Percentiles rank a stretch among this genome's conserved stretches.
phyloP scores from a whole-genome alignment of 306 rosid genomes.

The Pachyrhizus erosus region DNA sequence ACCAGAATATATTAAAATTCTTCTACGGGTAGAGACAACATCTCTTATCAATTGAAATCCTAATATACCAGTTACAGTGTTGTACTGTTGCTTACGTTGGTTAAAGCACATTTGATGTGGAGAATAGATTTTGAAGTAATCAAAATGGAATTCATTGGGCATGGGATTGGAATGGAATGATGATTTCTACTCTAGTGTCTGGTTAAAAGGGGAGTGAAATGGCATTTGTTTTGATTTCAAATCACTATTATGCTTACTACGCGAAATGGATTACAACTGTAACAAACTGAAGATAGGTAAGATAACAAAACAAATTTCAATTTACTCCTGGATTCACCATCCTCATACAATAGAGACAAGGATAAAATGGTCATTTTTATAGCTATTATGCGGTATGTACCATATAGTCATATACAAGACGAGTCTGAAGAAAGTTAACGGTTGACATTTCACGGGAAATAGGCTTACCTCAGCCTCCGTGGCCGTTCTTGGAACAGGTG shows the following conservation, averaged over 20 bases:
- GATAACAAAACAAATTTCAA: background rate
- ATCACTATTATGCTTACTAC: background rate
- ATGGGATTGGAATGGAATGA: background rate
- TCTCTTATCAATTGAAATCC: conserved; percentile 32
- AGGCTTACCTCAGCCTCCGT: conserved; percentile 70
- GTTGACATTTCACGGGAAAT: conserved; percentile 10
- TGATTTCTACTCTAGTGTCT: conserved; percentile 1
- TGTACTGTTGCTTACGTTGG: background rate
- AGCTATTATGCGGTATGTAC: background rate
- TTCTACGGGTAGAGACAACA: conserved; percentile 3
- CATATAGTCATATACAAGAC: background rate
- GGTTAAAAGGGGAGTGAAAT: background rate
- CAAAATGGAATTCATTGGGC: background rate
- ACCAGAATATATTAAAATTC: conserved; percentile 3
- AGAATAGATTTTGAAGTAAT: conserved; percentile 12
- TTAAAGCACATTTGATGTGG: background rate
- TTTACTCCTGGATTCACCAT: background rate
- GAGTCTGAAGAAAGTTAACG: background rate
- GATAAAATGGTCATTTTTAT: background rate
- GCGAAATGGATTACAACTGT: background rate
- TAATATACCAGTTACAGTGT: background rate
- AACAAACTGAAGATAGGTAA: conserved; percentile 25
- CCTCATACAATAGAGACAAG: background rate
- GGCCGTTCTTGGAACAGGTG: conserved; percentile 75
- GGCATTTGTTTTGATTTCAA: background rate